A percentile compares a stretch with the other conserved stretches of the same genome.
These are phyloP conservation scores for Boletus vermiculosoides DNA, from an alignment of 768 basidiomycete genomes.

Conservation along the genomic window DNA sequence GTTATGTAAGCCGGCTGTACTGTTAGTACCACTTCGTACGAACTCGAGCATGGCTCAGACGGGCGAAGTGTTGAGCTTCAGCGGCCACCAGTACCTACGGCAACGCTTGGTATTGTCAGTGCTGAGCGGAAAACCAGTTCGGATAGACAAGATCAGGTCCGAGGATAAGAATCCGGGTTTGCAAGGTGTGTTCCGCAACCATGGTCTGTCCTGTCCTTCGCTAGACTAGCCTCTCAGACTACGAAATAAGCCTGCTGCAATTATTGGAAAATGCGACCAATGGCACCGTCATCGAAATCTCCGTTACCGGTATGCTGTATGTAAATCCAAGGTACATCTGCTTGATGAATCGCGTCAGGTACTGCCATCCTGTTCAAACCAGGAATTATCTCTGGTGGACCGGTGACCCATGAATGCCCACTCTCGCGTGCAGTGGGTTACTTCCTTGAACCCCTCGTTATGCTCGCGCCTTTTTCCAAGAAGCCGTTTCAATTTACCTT, in stretches of 20 bases:
- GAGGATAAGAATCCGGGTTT: conserved; percentile 95
- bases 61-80: conserved; percentile 54
- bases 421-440: conserved; percentile 89
- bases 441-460: conserved; percentile 86
- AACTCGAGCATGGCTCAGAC: conserved; percentile 38
- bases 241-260: conserved; percentile 86
- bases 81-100: conserved; percentile 80
- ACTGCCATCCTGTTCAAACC: conserved; percentile 91
- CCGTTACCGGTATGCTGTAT: conserved; percentile 72
- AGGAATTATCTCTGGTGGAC: conserved; percentile 85
- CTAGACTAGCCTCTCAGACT: conserved; percentile 52
- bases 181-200: conserved; percentile 52
- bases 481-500: conserved; percentile 77
- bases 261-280: conserved; percentile 90
- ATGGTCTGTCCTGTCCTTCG: neutral
- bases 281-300: conserved; percentile 93
- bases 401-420: conserved; percentile 82
- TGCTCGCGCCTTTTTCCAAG: conserved; percentile 92
- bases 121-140: conserved; percentile 80
- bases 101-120: conserved; percentile 86
- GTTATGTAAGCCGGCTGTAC: conserved; percentile 28
- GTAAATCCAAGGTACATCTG: neutral
- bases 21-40: neutral
- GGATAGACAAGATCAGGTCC: conserved; percentile 84
- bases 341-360: conserved; percentile 46